Base-by-base conservation (phyloP, 768 basidiomycete genomes). In the Boletus coccyginus region DNA sequence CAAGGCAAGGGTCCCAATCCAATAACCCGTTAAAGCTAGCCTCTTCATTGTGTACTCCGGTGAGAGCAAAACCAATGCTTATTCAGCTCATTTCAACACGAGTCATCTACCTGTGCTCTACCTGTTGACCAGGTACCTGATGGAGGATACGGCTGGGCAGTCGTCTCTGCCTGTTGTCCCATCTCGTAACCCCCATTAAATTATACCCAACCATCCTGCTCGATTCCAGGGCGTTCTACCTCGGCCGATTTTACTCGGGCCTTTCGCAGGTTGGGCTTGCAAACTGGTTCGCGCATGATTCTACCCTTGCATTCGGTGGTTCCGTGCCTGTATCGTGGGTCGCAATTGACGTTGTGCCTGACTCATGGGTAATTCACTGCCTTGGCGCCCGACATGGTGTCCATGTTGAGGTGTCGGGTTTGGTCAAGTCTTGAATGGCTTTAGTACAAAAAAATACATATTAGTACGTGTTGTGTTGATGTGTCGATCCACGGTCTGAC, bases 291-390 rank as follows among this genome's bases (percentile, higher is more conserved):
- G 67, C 62, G 0, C 55, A 55, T 19, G 62, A 62, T 31, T 68
- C 66, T 13, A 65, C 65, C 0, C 61, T 72, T 8, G 65, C 72
- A 7, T 73, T 73, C 50, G 67, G 74, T 7, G 74, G 73, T 27
- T 73, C 74, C 16, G 50, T 68, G 5, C 64, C 66, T 0, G 60
- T 66, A 11, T 62, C 72, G 6, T 63, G 66, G 57, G 63, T 71
- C 24, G 60, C 73, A n/a, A 58, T 71, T 16, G 61, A 66, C 13
- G 69, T 67, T 0, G 21, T 73, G 3, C 57, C 70, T 12, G 70
- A 69, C 46, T 62, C 68, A 27, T 67, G 66, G 49, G 56, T 72
- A n/a, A 62, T 74, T 53, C 62, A 68, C 21, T 56, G 45, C 48
- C n/a, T 75, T 21, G 71, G 73, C 21, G 61, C 65, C n/a, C 61